Conservation (phyloP, 23 red algal species). For the Cyanidium caldarium region DNA sequence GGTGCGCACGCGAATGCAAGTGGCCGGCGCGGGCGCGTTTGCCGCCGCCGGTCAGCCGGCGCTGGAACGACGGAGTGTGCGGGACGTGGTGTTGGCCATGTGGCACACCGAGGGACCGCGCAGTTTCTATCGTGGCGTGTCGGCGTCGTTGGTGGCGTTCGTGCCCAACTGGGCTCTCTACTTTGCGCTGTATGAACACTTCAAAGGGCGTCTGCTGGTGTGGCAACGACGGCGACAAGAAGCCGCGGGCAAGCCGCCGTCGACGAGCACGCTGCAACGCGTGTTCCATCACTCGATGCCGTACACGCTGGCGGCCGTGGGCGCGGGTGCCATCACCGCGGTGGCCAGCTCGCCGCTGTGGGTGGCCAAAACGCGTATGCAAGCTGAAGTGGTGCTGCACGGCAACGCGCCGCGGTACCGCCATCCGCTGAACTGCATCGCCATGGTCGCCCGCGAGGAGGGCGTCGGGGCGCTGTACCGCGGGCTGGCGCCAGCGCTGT, state of each 20-base stretch:
- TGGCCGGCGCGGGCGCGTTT: not conserved
- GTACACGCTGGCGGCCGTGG: conserved; percentile 40
- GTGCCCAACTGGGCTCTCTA: conserved; percentile 96
- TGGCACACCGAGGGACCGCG: conserved; percentile 33
- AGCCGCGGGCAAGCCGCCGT: not conserved
- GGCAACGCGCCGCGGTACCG: conserved; percentile 16
- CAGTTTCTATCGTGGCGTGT: conserved; percentile 63
- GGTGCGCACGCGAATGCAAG: conserved; percentile 79
- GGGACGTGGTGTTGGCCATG: conserved; percentile 42
- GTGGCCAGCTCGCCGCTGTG: conserved; percentile 70
- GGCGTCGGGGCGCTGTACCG: conserved; percentile 63
- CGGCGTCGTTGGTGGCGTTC: conserved; percentile 70
- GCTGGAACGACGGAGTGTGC: not conserved
- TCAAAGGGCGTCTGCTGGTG: conserved; percentile 24
- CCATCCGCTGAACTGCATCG: conserved; percentile 35
- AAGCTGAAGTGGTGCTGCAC: conserved; percentile 37
- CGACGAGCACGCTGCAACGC: not conserved
- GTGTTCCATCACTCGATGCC: not conserved
- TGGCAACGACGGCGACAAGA: too few relatives aligned
- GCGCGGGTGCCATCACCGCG: conserved; percentile 66
- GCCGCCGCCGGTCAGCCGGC: not conserved
- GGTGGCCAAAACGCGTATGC: conserved; percentile 78
- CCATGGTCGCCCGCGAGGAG: conserved; percentile 62
- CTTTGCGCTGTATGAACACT: conserved; percentile 72
- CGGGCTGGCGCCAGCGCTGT: conserved; percentile 58